Conservation (phyloP, 2,329 filamentous ascomycete genomes). For the Aureobasidium sp. region DNA sequence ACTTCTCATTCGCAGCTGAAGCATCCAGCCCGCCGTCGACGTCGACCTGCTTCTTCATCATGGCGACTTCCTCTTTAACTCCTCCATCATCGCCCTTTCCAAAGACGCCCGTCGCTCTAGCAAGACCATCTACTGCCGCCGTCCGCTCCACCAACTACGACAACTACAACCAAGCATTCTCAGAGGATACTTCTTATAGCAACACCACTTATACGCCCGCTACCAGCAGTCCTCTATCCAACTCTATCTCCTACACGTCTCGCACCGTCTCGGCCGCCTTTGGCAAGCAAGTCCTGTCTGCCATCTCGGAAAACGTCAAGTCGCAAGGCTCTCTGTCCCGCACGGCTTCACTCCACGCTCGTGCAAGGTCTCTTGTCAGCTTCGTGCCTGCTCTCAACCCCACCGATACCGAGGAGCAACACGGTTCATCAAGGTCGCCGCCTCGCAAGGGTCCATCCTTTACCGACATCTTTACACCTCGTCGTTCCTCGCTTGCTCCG, state of each 20-base stretch:
- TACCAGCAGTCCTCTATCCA: not conserved
- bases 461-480: constrained; percentile 11
- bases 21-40: not conserved
- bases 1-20: not conserved
- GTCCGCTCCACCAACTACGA: constrained; percentile 4
- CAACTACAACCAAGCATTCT: constrained; percentile 9
- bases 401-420: not conserved
- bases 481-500: constrained; percentile 6
- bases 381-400: constrained; percentile 5
- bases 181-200: constrained; percentile 8
- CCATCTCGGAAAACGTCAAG: constrained; percentile 14
- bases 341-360: constrained; percentile 11
- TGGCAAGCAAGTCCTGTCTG: constrained; percentile 13
- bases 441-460: constrained; percentile 9
- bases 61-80: constrained; percentile 2
- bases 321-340: constrained; percentile 10
- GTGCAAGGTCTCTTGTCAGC: constrained; percentile 12
- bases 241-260: not conserved
- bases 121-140: not conserved
- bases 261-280: constrained; percentile 8
- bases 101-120: not conserved
- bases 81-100: constrained; percentile 5
- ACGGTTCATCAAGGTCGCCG: constrained; percentile 8
- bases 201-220: not conserved
- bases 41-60: not conserved